phyloP scores from a whole-genome alignment of 1,284 basidiomycete species.

The Erythrobasidium hasegawianum region DNA sequence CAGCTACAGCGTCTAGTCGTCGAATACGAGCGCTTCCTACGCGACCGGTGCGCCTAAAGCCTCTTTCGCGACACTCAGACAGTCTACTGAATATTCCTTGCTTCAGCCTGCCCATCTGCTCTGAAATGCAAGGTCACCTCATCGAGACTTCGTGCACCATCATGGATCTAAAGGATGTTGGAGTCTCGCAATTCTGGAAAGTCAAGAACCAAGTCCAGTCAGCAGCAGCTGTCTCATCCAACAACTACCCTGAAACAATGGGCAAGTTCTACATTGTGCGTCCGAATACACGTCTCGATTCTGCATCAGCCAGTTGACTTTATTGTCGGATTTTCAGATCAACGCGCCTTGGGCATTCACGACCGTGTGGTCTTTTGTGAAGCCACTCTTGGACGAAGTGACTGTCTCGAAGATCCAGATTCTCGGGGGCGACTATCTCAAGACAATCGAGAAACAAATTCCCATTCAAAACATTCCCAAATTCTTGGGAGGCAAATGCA shows the following conservation, averaged over 20 bases:
- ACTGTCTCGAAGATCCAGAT: slow-evolving; percentile 87
- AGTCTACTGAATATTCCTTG: too few relatives aligned
- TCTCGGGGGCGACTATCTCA: slow-evolving; percentile 57
- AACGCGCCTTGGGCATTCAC: slow-evolving; percentile 81
- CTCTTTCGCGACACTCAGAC: too few relatives aligned
- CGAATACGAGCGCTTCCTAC: slow-evolving; percentile 90
- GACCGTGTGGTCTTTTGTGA: slow-evolving; percentile 83
- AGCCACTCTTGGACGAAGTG: slow-evolving; percentile 91
- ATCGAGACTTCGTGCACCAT: slow-evolving; percentile 99
- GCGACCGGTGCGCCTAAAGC: slow-evolving; percentile 57
- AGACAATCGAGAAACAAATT: slow-evolving; percentile 72
- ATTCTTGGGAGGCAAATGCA: slow-evolving; percentile 78
- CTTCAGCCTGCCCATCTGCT: slow-evolving; percentile 68
- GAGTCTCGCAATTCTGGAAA: slow-evolving; percentile 77
- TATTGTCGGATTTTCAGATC: slow-evolving; percentile 38
- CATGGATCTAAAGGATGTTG: slow-evolving; percentile 82
- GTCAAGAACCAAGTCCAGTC: slow-evolving; percentile 87
- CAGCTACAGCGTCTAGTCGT: slow-evolving; percentile 82
- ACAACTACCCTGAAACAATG: slow-evolving; percentile 50
- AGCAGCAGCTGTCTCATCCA: slow-evolving; percentile 52
- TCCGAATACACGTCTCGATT: slow-evolving; percentile 40
- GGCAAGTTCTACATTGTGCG: slow-evolving; percentile 51
- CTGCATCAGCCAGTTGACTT: not conserved
- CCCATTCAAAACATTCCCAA: slow-evolving; percentile 74
- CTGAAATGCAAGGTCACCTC: slow-evolving; percentile 67